These are phyloP conservation scores for Pichia kluyveri DNA, from an alignment of 805 yeast genomes.

Conservation along the genomic window DNA sequence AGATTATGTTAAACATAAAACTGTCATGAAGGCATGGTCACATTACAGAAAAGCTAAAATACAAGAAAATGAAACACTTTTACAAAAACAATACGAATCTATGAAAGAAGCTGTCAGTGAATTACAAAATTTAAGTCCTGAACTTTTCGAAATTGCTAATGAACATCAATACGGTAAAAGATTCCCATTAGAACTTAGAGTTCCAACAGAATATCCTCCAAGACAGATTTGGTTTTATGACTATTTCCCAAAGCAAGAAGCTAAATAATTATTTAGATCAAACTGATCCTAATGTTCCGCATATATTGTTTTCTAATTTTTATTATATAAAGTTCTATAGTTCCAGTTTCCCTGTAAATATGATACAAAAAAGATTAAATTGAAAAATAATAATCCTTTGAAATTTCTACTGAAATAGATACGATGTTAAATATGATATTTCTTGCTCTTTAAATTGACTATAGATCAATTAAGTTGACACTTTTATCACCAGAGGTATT, in stretches of 20 bases:
- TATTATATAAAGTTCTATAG: not conserved
- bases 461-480: no score
- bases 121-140: constrained; percentile 42
- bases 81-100: constrained; percentile 53
- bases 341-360: no score
- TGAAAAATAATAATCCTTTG: no score
- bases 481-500: no score
- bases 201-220: constrained; percentile 88
- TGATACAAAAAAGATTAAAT: no score
- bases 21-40: constrained; percentile 79
- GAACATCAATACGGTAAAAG: constrained; percentile 44
- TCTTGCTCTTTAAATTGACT: no score
- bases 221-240: constrained; percentile 68
- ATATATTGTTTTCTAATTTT: not conserved
- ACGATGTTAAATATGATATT: no score
- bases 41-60: constrained; percentile 46
- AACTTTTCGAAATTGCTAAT: constrained; percentile 56
- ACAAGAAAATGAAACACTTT: constrained; percentile 30
- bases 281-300: not conserved
- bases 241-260: constrained; percentile 21
- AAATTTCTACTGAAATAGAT: no score
- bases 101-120: constrained; percentile 68
- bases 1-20: constrained; percentile 77
- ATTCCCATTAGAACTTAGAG: constrained; percentile 76
- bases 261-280: constrained; percentile 2